Evolutionary conservation across 768 basidiomycete species (phyloP).

Genomic region (Pseudohyphozyma bogoriensis): DNA sequence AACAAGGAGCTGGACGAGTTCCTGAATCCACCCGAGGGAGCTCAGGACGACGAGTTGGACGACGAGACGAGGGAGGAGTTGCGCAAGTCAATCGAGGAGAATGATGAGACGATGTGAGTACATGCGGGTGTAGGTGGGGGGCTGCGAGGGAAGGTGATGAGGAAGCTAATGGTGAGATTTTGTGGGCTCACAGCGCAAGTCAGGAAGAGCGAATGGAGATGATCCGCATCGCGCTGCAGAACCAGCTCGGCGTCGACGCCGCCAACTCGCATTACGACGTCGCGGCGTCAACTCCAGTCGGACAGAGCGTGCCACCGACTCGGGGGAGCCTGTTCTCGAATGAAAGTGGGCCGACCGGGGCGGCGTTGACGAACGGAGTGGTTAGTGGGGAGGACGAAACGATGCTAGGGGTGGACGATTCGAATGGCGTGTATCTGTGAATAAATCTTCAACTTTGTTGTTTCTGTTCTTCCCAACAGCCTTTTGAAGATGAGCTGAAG

Average conservation of each 20-base stretch:
- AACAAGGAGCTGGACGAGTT: constrained; percentile 16
- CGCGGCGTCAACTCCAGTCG: too few relatives aligned
- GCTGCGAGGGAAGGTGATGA: neutral
- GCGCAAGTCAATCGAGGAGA: constrained; percentile 8
- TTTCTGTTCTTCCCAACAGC: too few relatives aligned
- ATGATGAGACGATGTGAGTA: constrained; percentile 22
- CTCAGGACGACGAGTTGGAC: constrained; percentile 2
- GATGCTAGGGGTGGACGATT: too few relatives aligned
- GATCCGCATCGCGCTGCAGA: constrained; percentile 18
- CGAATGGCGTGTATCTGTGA: too few relatives aligned
- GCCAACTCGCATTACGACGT: constrained; percentile 17
- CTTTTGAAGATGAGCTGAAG: too few relatives aligned
- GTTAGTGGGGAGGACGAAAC: too few relatives aligned
- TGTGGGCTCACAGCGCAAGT: neutral
- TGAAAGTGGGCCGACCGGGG: too few relatives aligned
- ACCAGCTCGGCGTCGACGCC: constrained; percentile 23
- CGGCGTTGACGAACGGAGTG: too few relatives aligned
- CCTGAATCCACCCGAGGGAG: neutral
- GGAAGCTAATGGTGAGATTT: neutral
- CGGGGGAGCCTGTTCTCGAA: too few relatives aligned
- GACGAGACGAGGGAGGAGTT: constrained; percentile 9
- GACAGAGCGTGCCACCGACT: too few relatives aligned
- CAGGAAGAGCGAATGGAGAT: constrained; percentile 21
- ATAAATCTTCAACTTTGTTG: too few relatives aligned
- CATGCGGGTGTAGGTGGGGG: neutral